These are phyloP conservation scores for Chlamydomonas sp. DNA, from an alignment of 139 green algal species.

Conservation along the genomic window DNA sequence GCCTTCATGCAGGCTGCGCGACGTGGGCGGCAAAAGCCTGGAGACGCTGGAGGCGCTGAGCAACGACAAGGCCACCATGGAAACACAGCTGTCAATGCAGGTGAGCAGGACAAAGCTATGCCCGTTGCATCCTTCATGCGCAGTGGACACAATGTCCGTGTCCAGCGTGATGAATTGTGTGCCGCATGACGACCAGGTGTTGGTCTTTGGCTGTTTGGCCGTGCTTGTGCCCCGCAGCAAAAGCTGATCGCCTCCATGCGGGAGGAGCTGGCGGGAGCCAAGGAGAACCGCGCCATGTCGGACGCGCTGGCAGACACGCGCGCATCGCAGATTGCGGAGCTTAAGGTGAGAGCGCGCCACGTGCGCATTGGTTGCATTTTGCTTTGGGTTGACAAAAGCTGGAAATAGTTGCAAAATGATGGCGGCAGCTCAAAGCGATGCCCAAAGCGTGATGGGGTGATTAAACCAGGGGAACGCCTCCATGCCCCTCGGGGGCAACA, in stretches of 20 bases:
- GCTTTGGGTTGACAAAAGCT: neutral
- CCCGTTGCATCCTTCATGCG: neutral
- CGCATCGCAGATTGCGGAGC: constrained; percentile 50
- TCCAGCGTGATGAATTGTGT: too few species aligned
- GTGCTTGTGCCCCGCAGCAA: constrained; percentile 31
- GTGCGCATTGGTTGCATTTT: neutral
- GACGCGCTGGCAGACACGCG: constrained; percentile 49
- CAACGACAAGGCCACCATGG: constrained; percentile 67
- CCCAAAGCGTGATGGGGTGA: too few species aligned
- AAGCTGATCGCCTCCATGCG: constrained; percentile 60
- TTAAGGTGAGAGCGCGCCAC: constrained; percentile 57
- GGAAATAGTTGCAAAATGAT: too few species aligned
- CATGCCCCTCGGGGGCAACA: too few species aligned
- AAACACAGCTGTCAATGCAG: constrained; percentile 64
- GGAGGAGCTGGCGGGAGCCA: constrained; percentile 56
- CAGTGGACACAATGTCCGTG: neutral
- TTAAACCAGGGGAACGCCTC: too few species aligned
- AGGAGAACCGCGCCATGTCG: constrained; percentile 58
- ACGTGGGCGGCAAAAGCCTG: constrained; percentile 55
- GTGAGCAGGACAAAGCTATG: neutral
- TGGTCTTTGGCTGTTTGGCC: neutral
- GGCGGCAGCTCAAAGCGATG: too few species aligned
- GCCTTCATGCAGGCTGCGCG: neutral
- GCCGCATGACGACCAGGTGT: too few species aligned
- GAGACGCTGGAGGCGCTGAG: constrained; percentile 60